Evolutionary conservation across 257 asterid genomes (phyloP), one percentile per base, ranked within the genome.

Genomic region (Ilex aquifolium): DNA sequence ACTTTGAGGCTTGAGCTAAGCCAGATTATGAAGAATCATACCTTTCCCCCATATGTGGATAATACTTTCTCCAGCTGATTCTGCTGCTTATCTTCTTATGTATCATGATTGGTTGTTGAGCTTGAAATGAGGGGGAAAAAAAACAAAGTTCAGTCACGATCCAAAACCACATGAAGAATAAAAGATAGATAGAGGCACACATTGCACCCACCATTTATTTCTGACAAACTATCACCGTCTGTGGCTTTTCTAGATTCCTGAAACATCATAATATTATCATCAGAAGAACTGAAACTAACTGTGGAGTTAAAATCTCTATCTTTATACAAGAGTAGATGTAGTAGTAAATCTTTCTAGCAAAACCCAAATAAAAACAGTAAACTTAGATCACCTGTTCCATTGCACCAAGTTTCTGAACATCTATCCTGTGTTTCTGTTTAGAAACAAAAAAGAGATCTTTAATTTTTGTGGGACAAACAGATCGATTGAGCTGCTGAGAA

Each of bases 391-490:
- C 97, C 97, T 83, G 88, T 74, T 83, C 82, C 42, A 86, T 56
- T 68, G 93, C 84, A 69, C 66, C 71, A 49, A 84, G 80, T 32
- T 74, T 64, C 44, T 80, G 95, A 63, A 81, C 81, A 64, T 89
- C 95, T 39, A 76, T 69, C 66, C 89, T 80, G 74, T 76, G 87
- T 72, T 87, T 89, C 99, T 92, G 42, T 36, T 36, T 8, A 36
- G 89, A 65, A 74, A 65, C 81, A 32, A 53, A 53, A 53, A 53
- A 10, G 15, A 53, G 10, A 49, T 15, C 4, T 49, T 49, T 12
- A n/a, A n/a, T 49, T 49, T 49, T 49, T 15, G 54, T 49, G 54
- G 17, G 13, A 3, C 4, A 12, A n/a, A n/a, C 17, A 49, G 10
- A 6, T 11, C 17, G 54, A 11, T 11, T 15, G 5, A 12, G 10